Evolutionary conservation across 805 yeast species (phyloP), one percentile per base, ranked within the genome.

Genomic region (Metschnikowia colocasiae): DNA sequence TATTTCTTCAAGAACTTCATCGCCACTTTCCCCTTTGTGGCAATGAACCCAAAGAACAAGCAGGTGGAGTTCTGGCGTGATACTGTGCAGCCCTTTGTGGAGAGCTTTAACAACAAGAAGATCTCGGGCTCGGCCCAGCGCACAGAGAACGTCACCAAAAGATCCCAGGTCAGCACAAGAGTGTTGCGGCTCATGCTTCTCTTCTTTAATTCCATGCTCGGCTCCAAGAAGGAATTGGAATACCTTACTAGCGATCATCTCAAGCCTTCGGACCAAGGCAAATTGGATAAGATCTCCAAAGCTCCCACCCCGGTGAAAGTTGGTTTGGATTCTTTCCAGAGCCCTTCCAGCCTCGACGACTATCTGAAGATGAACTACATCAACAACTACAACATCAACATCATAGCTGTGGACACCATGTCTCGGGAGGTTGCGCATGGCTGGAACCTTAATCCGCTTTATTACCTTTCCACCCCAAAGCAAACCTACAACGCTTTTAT

Each of bases 41-140:
- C 82, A 16, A 69, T 68, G 43, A 67, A 71, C 42, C 56, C 73
- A 0, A 67, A 75, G 34, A 74, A 78, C 37, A 76, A 77, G 36
- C 80, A 80, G 55, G 18, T 27, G 13, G 49, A 49, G 43, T 87
- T 92, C 59, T 92, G 97, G 97, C 79, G 80, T 43, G 73, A 70
- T 39, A 83, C 84, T 40, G 82, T 90, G 0, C 97, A 91, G 65
- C 82, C 83, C 22, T 88, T 91, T 59, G 79, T 85, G 59, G 95
- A 90, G 60, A 78, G 83, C 46, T 83, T 94, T 68, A 84, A 87
- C 63, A 67, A 75, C 18, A 81, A 87, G 61, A 79, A 81, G 36
- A 80, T 92, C 42, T 82, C 90, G 52, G 78, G 82, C 48, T 78
- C 91, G 22, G 79, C 79, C 35, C 96, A 88, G 55, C 71, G 97